Percentiles rank a stretch among this genome's conserved stretches.
Conservation (phyloP, 1,284 basidiomycete genomes). For the Cystobasidiaceae sp. region DNA sequence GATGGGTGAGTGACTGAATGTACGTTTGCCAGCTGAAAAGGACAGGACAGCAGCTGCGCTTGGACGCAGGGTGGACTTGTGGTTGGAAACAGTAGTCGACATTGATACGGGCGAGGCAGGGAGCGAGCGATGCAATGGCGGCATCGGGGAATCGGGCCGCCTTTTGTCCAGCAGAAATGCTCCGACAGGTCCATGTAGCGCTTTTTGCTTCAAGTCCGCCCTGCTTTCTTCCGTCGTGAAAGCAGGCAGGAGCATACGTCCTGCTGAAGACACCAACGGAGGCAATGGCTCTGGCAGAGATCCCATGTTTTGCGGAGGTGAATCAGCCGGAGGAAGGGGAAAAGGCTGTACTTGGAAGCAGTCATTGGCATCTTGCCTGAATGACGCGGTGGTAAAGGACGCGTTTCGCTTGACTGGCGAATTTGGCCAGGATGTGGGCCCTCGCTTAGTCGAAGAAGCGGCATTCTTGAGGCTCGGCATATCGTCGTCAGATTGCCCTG, state of each 20-base stretch:
- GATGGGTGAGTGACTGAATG: too few relatives aligned
- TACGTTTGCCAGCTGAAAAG: too few relatives aligned
- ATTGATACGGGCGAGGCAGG: background rate
- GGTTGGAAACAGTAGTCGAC: background rate
- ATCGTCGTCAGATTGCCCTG: background rate
- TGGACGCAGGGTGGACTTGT: too few relatives aligned
- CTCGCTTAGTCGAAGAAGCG: background rate
- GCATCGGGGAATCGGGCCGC: conserved; percentile 7
- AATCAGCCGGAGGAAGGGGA: background rate
- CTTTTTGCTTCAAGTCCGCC: too few relatives aligned
- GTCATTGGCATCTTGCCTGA: background rate
- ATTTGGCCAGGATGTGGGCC: conserved; percentile 20
- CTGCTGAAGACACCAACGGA: too few relatives aligned
- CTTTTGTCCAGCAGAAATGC: background rate
- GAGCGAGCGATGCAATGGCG: background rate
- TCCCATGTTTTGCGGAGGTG: too few relatives aligned
- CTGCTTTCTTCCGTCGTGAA: too few relatives aligned
- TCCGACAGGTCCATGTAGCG: background rate
- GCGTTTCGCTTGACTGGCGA: conserved; percentile 14
- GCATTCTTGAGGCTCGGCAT: background rate
- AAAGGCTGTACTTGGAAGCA: background rate
- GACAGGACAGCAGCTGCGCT: too few relatives aligned
- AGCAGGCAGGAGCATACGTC: too few relatives aligned
- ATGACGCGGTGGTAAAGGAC: background rate
- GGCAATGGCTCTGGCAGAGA: too few relatives aligned